These are phyloP conservation scores for Marchantia polymorpha DNA, from an alignment of 225 moss, liverwort and hornwort genomes.

Conservation along the genomic window DNA sequence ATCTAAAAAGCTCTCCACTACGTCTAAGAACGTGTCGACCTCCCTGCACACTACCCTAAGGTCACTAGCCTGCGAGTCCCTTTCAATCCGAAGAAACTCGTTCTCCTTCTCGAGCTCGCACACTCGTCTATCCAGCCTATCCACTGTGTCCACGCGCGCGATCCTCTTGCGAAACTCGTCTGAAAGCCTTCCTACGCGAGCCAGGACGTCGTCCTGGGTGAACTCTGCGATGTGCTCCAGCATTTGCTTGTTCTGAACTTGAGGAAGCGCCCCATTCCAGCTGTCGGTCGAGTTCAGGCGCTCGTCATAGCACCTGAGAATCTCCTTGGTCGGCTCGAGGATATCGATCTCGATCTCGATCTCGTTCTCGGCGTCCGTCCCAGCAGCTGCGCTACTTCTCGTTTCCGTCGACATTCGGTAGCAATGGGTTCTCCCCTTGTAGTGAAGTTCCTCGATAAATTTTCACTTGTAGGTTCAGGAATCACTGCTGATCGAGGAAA, in stretches of 20 bases:
- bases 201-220: slow-evolving; percentile 6
- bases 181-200: slow-evolving; percentile 17
- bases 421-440: not conserved
- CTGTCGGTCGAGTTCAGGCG: not conserved
- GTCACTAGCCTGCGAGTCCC: slow-evolving; percentile 15
- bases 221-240: slow-evolving; percentile 15
- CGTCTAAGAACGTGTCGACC: slow-evolving; percentile 13
- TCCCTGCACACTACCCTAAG: slow-evolving; percentile 15
- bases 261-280: not conserved
- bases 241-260: slow-evolving; percentile 4
- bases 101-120: slow-evolving; percentile 23
- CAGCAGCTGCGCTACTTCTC: not conserved
- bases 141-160: slow-evolving; percentile 12
- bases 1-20: slow-evolving; percentile 21
- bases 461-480: slow-evolving; percentile 12
- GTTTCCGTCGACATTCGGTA: slow-evolving; percentile 16
- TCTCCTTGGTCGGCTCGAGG: slow-evolving; percentile 22
- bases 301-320: slow-evolving; percentile 17
- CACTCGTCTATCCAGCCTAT: slow-evolving; percentile 20
- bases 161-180: slow-evolving; percentile 21
- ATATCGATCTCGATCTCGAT: slow-evolving; percentile 1
- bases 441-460: slow-evolving; percentile 3
- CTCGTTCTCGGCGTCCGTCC: not conserved
- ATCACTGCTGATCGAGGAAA: not conserved
- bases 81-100: slow-evolving; percentile 12